Evolutionary conservation across 768 basidiomycete species (phyloP), one percentile per base, ranked within the genome.

Genomic region (Tremella yokohamensis): DNA sequence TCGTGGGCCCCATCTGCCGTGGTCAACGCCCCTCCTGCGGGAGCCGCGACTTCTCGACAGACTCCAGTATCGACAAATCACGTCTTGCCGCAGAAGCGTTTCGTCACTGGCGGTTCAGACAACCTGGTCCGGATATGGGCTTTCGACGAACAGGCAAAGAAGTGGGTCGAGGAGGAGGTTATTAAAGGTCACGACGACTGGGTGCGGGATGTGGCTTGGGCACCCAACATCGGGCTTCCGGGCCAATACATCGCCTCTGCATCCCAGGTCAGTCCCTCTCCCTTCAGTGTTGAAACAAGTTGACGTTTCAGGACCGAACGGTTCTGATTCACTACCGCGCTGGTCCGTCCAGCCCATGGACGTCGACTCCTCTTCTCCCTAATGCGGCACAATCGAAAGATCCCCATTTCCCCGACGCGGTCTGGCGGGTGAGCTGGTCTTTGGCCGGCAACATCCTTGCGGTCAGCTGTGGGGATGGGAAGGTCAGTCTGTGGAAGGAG

Each of bases 131-230:
- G 87, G 69, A 89, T 97, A 65, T 97, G 94, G 94, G 85, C 83
- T 0, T 96, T 86, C 80, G 84, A 86, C 61, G 89, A 93, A 53
- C 87, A 89, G 52, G 82, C 85, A 8, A 87, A 92, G 75, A 84
- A 88, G 8, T 97, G 93, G 91, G 81, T 83, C 13, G 89, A 90
- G 67, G 93, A 92, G 74, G 92, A 94, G 68, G 84, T 82, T 0
- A 83, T 99, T 20, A 88, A 90, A 50, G 92, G 90, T 0, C 94
- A 99, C 76, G 83, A 87, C 0, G 94, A 99, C 76, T 99, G 94
- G 94, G 93, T 99, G 19, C 83, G 94, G 48, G 94, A 98, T 74
- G 93, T 97, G n/a, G 90, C 94, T 0, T 98, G 93, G 92, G 93
- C 93, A 0, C 94, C 96, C 0, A 96, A 90, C 65, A 93, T 97